These are phyloP conservation scores for Jacaranda mimosifolia DNA, from an alignment of 257 asterid genomes.

Conservation along the genomic window DNA sequence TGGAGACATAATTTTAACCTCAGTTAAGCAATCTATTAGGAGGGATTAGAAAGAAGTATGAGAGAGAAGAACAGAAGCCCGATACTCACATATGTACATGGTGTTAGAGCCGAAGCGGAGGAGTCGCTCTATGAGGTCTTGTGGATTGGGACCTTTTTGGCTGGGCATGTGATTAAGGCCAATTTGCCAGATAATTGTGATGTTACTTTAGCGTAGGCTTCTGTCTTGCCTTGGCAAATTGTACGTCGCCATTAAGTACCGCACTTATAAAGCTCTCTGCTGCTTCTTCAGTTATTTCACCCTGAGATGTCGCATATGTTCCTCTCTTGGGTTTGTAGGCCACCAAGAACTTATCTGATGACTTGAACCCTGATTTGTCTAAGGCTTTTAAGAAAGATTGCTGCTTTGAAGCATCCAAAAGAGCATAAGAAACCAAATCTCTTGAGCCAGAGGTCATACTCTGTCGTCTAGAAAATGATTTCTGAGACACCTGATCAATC, in stretches of 20 bases:
- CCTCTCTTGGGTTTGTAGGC: conserved; percentile 90
- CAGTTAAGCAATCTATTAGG: conserved; percentile 9
- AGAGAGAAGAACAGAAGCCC: background rate
- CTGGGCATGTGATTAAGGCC: background rate
- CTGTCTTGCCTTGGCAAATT: conserved; percentile 65
- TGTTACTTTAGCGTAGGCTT: conserved; percentile 60
- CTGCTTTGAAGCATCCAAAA: conserved; percentile 80
- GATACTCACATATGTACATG: conserved; percentile 17
- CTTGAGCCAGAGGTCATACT: conserved; percentile 49
- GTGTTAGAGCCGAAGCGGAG: background rate
- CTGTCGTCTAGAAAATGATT: conserved; percentile 70
- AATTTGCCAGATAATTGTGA: background rate
- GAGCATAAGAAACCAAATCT: conserved; percentile 73
- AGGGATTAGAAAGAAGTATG: background rate
- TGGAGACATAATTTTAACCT: background rate
- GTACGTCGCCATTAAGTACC: conserved; percentile 79
- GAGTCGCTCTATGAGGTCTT: background rate
- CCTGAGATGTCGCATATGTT: conserved; percentile 62
- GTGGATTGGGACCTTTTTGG: background rate
- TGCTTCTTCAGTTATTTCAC: conserved; percentile 64
- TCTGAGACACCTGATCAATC: conserved; percentile 71
- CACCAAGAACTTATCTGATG: conserved; percentile 63
- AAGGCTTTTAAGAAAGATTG: conserved; percentile 71
- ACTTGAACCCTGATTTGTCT: conserved; percentile 70
- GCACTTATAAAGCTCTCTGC: conserved; percentile 72